Percentiles rank a stretch among this genome's conserved stretches.
Evolutionary conservation across 192 early-diverging fungal species (phyloP).

Genomic region (Backusella australiensis): DNA sequence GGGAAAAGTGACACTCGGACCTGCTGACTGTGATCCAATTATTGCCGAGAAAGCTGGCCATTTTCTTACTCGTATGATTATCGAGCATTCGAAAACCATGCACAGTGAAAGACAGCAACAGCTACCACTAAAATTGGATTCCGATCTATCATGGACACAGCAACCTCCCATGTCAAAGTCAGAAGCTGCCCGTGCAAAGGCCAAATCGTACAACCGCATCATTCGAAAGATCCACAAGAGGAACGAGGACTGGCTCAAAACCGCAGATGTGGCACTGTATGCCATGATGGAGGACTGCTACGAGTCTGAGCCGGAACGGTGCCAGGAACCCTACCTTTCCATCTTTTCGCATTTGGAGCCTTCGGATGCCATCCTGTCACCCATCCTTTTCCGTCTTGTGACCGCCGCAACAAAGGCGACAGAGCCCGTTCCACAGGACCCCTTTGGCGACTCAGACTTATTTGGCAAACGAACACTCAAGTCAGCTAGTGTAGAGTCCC

Average conservation of each 20-base stretch:
- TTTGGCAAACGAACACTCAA: not conserved
- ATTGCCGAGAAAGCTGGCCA: conserved; percentile 27
- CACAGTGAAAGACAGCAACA: not conserved
- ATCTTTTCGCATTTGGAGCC: conserved; percentile 1
- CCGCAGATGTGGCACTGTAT: not conserved
- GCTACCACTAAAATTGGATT: not conserved
- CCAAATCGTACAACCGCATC: conserved; percentile 22
- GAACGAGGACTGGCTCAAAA: conserved; percentile 4
- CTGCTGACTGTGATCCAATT: conserved; percentile 22
- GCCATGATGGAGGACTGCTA: conserved; percentile 16
- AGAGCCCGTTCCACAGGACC: not conserved
- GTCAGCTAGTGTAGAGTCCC: not conserved
- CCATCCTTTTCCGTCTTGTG: conserved; percentile 15
- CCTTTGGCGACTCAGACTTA: not conserved
- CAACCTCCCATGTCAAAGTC: conserved; percentile 5
- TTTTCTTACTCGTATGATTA: conserved; percentile 26
- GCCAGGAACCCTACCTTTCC: not conserved
- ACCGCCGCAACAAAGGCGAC: not conserved
- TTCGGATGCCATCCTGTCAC: not conserved
- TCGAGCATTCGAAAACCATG: conserved; percentile 25
- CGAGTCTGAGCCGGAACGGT: not conserved
- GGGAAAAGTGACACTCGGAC: conserved; percentile 31
- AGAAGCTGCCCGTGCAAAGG: conserved; percentile 17
- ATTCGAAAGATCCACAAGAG: conserved; percentile 1
- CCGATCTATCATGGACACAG: not conserved